Evolutionary conservation across 179 eudicot genomes (phyloP), one percentile per base, ranked within the genome.

Genomic region (Silene vulgaris): DNA sequence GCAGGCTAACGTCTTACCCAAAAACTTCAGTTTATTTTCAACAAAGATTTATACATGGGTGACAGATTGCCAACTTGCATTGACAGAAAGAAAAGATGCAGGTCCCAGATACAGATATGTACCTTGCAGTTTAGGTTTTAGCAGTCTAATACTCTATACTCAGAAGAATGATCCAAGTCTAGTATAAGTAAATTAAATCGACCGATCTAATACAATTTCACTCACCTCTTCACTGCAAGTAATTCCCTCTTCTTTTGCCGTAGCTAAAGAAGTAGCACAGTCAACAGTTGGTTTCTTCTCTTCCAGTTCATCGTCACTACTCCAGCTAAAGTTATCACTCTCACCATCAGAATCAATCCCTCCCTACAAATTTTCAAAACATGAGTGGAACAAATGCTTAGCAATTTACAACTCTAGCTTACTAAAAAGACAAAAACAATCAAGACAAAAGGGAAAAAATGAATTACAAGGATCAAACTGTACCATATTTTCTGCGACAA

Each of bases 251-350:
- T 75, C 74, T 79, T 75, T 75, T 65, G 32, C 69, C 8, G 69
- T 54, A 60, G 84, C 61, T 60, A 81, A 52, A 72, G 77, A 79
- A 12, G 84, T 76, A 48, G 82, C 67, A 5, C 88, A 62, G 74
- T 82, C 84, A 57, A 64, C 45, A 57, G 77, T 61, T n/a, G 76
- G 56, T 35, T 80, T 79, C 78, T 72, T 69, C 62, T 83, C 85
- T 77, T 83, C 89, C 62, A 75, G 74, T 8, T 89, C 93, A 57
- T 89, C 93, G 8, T 89, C 91, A 17, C 87, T 86, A 73, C 68
- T 81, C 93, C 93, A 89, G 79, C 88, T 87, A 73, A 78, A 62
- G 75, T 77, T 71, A 8, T 67, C 84, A 72, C 81, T 76, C 5
- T 75, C 91, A 29, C 80, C 80, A 29, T 79, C 89, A 66, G 87